These are phyloP conservation scores for Alternaria burnsii DNA, from an alignment of 2,329 filamentous ascomycete species.

Conservation along the genomic window DNA sequence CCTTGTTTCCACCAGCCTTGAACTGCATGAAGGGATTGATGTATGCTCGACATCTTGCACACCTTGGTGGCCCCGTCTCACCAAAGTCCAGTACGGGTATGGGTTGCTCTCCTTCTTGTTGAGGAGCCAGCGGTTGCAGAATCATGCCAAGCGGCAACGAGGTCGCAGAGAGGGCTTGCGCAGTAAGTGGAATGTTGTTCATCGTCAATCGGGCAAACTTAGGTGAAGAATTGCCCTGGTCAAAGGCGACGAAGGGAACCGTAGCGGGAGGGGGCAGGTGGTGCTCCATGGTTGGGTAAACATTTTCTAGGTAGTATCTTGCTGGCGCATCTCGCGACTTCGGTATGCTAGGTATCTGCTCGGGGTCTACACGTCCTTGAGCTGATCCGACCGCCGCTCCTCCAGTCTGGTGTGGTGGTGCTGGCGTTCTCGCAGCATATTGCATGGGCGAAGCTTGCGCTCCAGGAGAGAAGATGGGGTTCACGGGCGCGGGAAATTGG, in stretches of 20 bases:
- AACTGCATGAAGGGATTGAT: constrained; percentile 99
- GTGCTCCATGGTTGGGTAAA: constrained; percentile 95
- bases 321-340: constrained; percentile 82
- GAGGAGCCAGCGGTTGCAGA: constrained; percentile 83
- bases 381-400: constrained; percentile 64
- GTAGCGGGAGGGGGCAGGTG: constrained; percentile 89
- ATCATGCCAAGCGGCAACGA: constrained; percentile 86
- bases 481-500: constrained; percentile 69
- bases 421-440: constrained; percentile 44
- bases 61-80: constrained; percentile 86
- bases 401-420: constrained; percentile 33
- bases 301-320: constrained; percentile 82
- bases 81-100: constrained; percentile 97
- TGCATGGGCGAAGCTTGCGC: constrained; percentile 48
- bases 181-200: constrained; percentile 87
- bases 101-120: constrained; percentile 83
- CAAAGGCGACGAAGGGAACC: constrained; percentile 89
- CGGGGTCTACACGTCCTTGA: constrained; percentile 81
- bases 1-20: constrained; percentile 90
- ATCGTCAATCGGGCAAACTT: constrained; percentile 91
- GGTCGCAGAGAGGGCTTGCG: constrained; percentile 81
- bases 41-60: constrained; percentile 90
- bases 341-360: constrained; percentile 92
- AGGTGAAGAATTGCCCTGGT: constrained; percentile 95
- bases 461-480: constrained; percentile 61